phyloP scores from a whole-genome alignment of 1,284 basidiomycete species.

The Nidula niveotomentosa region DNA sequence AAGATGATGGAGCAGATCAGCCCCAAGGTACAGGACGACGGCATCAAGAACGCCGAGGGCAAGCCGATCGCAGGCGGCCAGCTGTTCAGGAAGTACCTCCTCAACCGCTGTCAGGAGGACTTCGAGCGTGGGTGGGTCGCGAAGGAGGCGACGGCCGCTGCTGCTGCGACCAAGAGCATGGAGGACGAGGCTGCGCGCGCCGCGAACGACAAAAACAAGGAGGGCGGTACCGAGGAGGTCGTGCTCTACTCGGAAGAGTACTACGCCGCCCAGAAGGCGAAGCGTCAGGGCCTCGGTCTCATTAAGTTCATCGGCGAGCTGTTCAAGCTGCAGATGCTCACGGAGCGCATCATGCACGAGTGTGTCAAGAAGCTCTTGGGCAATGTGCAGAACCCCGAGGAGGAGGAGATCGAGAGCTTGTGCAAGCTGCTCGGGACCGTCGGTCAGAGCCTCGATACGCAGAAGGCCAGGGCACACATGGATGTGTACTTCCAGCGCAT shows the following conservation, averaged over 20 bases:
- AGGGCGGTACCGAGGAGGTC: conserved; percentile 42
- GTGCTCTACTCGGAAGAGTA: conserved; percentile 94
- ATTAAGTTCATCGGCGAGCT: conserved; percentile 98
- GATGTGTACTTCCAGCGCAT: conserved; percentile 94
- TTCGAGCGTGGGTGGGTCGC: conserved; percentile 91
- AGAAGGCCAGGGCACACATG: conserved; percentile 83
- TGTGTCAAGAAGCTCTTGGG: conserved; percentile 94
- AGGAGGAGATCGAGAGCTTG: conserved; percentile 96
- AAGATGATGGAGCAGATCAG: conserved; percentile 94
- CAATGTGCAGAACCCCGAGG: conserved; percentile 93
- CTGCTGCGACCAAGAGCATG: conserved; percentile 54
- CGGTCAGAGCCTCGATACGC: conserved; percentile 78
- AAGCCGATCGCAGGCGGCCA: conserved; percentile 87
- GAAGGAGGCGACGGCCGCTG: conserved; percentile 63
- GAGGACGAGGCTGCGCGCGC: conserved; percentile 65
- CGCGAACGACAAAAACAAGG: conserved; percentile 53
- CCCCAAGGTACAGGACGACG: conserved; percentile 84
- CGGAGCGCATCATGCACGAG: conserved; percentile 94
- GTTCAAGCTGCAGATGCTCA: conserved; percentile 96
- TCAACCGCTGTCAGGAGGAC: conserved; percentile 93
- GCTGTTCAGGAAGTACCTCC: conserved; percentile 93
- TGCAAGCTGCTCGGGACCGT: conserved; percentile 93
- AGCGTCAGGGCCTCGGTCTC: conserved; percentile 94
- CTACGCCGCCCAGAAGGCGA: conserved; percentile 95
- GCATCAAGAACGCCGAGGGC: conserved; percentile 75